These are phyloP conservation scores for Neurospora sp. DNA, from an alignment of 495 filamentous ascomycete species.

Conservation along the genomic window DNA sequence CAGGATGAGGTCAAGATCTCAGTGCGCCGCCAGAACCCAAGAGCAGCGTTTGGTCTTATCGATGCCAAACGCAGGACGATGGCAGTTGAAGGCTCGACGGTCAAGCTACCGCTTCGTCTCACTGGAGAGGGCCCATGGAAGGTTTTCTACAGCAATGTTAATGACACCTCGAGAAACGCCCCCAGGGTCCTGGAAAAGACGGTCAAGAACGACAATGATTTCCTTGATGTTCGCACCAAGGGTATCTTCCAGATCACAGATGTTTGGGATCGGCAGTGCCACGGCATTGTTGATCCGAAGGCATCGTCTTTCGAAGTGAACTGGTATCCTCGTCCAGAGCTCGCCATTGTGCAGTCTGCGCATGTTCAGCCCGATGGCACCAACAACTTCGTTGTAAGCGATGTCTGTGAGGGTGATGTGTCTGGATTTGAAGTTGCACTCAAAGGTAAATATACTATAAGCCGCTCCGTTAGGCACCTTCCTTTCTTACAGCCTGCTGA, in stretches of 20 bases:
- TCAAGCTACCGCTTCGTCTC: constrained; percentile 71
- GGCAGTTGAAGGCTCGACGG: constrained; percentile 62
- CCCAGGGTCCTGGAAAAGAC: constrained; percentile 17
- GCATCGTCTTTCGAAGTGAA: constrained; percentile 66
- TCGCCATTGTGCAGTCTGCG: constrained; percentile 54
- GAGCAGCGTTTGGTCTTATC: constrained; percentile 70
- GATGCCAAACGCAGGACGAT: constrained; percentile 63
- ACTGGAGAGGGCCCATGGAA: constrained; percentile 77
- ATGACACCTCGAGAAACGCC: constrained; percentile 27
- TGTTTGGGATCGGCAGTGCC: constrained; percentile 67
- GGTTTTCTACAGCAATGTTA: constrained; percentile 59
- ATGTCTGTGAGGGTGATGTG: constrained; percentile 89
- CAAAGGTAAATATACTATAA: constrained; percentile 43
- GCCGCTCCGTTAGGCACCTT: background rate
- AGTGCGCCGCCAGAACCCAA: constrained; percentile 77
- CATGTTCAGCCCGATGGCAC: constrained; percentile 36
- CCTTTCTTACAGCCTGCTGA: background rate
- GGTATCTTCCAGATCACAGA: constrained; percentile 72
- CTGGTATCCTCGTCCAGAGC: constrained; percentile 72
- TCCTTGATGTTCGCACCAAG: constrained; percentile 50
- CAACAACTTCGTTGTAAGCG: constrained; percentile 52
- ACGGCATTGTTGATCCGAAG: constrained; percentile 62
- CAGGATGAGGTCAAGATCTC: constrained; percentile 73
- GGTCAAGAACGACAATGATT: constrained; percentile 56
- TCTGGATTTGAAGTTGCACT: constrained; percentile 75